Conservation (phyloP, 257 asterid species). For the Nemophila menziesii region DNA sequence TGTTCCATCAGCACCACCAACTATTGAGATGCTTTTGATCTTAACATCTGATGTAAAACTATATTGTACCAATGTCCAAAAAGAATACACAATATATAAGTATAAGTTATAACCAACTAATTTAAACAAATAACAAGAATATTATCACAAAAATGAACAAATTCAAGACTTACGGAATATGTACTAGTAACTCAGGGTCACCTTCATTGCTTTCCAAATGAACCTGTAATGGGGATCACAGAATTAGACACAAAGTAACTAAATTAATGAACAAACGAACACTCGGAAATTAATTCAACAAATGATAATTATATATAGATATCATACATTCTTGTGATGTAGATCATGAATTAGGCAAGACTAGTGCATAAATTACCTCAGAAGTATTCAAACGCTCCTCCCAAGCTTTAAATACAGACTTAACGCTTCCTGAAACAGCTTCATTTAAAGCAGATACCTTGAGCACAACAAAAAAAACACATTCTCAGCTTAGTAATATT, state of each 20-base stretch:
- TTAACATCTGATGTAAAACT: too few relatives aligned
- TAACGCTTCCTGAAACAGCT: conserved; percentile 78
- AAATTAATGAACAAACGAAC: too few relatives aligned
- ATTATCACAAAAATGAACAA: too few relatives aligned
- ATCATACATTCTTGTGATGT: too few relatives aligned
- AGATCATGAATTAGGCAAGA: neutral
- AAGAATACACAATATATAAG: too few relatives aligned
- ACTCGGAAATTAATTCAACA: too few relatives aligned
- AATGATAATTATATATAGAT: too few relatives aligned
- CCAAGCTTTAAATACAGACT: conserved; percentile 88
- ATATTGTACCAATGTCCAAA: too few relatives aligned
- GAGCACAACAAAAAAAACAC: conserved; percentile 8
- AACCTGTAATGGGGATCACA: conserved; percentile 50
- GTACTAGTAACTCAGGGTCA: conserved; percentile 90
- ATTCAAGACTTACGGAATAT: conserved; percentile 68
- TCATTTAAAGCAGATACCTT: conserved; percentile 92
- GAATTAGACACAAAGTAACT: conserved; percentile 6
- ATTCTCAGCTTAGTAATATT: conserved; percentile 1
- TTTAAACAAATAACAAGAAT: too few relatives aligned
- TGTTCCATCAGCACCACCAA: too few relatives aligned
- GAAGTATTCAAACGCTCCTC: conserved; percentile 76
- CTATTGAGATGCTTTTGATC: too few relatives aligned
- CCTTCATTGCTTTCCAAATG: conserved; percentile 92
- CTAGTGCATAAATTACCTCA: conserved; percentile 35
- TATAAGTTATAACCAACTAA: too few relatives aligned